A percentile compares a stretch with the other conserved stretches of the same genome.
phyloP scores from a whole-genome alignment of 305 asterid species.

The Fraxinus dipetala region DNA sequence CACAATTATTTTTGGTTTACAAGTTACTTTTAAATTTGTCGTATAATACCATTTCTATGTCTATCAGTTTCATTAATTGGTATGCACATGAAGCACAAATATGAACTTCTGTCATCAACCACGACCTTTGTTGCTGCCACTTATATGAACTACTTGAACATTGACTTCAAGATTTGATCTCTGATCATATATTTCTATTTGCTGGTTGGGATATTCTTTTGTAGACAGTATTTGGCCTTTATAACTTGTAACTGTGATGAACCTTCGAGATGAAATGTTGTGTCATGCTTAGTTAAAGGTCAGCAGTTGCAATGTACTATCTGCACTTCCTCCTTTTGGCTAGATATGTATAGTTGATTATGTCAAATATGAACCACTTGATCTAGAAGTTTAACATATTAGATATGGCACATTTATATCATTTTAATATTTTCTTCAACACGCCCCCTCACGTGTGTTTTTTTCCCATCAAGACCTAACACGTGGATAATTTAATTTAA shows the following conservation, averaged over 20 bases:
- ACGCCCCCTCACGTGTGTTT: background rate
- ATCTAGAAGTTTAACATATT: background rate
- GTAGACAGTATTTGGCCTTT: background rate
- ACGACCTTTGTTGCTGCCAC: background rate
- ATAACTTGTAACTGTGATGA: background rate
- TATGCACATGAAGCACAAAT: background rate
- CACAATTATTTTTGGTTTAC: background rate
- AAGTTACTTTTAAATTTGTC: background rate
- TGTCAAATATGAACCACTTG: background rate
- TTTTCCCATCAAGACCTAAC: background rate
- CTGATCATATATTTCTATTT: background rate
- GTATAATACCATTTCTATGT: background rate
- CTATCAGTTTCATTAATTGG: background rate
- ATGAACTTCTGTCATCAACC: background rate
- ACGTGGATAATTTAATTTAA: background rate
- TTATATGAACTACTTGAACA: background rate
- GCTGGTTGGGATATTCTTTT: background rate
- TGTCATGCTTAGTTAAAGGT: constrained; percentile 1
- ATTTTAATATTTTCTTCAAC: background rate
- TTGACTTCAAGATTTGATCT: background rate
- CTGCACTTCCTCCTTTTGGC: constrained; percentile 7
- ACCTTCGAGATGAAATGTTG: background rate
- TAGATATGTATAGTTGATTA: background rate
- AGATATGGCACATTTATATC: background rate
- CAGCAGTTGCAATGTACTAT: background rate